These are phyloP conservation scores for Citrullus colocynthis DNA, from an alignment of 306 rosid species.

Conservation along the genomic window DNA sequence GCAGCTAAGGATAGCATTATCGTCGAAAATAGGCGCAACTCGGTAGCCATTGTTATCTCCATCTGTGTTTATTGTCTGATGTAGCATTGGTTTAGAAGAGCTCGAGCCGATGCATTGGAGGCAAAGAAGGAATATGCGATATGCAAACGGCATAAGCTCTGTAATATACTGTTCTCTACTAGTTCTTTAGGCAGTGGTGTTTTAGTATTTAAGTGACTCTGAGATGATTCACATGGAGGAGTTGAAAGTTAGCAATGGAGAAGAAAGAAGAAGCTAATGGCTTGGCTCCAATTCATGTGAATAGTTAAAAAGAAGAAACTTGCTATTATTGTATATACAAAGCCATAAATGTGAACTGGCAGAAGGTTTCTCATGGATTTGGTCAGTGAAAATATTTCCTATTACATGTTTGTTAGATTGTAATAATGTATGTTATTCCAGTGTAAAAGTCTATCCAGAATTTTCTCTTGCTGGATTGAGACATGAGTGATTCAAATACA, in stretches of 20 bases:
- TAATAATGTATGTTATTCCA: neutral
- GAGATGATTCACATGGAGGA: neutral
- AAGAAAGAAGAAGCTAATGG: neutral
- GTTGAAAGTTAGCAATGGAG: neutral
- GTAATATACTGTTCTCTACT: neutral
- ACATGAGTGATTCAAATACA: neutral
- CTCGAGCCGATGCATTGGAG: neutral
- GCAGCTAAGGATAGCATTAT: slow-evolving; percentile 59
- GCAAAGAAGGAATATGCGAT: neutral
- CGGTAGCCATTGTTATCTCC: slow-evolving; percentile 12
- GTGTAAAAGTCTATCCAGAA: slow-evolving; percentile 1
- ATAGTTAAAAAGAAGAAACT: neutral
- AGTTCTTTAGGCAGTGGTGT: slow-evolving; percentile 2
- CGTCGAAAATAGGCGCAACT: slow-evolving; percentile 44
- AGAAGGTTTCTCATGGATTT: neutral
- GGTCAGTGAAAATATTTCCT: neutral
- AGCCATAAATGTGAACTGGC: slow-evolving; percentile 8
- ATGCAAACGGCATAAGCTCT: neutral
- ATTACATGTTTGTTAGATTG: neutral
- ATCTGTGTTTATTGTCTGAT: neutral
- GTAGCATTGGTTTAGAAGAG: slow-evolving; percentile 3
- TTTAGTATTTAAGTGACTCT: neutral
- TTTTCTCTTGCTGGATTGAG: neutral
- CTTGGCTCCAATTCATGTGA: neutral
- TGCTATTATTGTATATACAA: neutral